Conservation (phyloP, 202 grass and related monocot genomes). For the Zizania palustris region DNA sequence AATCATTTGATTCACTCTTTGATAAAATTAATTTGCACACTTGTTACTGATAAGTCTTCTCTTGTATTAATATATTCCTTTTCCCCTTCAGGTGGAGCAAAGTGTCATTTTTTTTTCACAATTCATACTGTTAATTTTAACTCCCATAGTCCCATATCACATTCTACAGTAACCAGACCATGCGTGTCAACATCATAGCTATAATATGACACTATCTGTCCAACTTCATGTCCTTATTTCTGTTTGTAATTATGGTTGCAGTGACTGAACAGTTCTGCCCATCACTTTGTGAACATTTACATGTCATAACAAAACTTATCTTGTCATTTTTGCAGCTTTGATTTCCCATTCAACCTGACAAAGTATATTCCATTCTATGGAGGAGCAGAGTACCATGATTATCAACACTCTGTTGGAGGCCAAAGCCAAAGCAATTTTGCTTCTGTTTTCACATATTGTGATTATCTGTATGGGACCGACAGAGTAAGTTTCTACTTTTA, state of each 20-base stretch:
- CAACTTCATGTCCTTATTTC: background rate
- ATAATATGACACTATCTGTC: constrained; percentile 2
- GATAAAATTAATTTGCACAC: background rate
- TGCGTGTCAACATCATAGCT: background rate
- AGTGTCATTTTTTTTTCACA: background rate
- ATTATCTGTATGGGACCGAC: constrained; percentile 91
- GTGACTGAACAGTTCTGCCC: background rate
- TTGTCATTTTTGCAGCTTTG: constrained; percentile 61
- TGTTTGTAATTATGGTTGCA: background rate
- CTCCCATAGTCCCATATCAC: background rate
- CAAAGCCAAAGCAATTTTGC: constrained; percentile 95
- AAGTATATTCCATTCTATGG: constrained; percentile 95
- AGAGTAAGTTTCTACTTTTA: constrained; percentile 51
- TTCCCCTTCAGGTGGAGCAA: background rate
- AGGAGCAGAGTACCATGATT: constrained; percentile 92
- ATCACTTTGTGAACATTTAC: constrained; percentile 15
- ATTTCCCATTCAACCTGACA: constrained; percentile 85
- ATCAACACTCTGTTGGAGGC: constrained; percentile 87
- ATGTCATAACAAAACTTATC: background rate
- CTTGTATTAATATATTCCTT: background rate
- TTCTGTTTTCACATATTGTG: constrained; percentile 93
- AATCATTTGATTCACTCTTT: background rate
- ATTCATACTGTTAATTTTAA: background rate
- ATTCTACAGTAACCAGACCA: background rate
- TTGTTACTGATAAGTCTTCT: background rate